Evolutionary conservation across 1,284 basidiomycete genomes (phyloP).

Genomic region (Heterobasidion parviporum): DNA sequence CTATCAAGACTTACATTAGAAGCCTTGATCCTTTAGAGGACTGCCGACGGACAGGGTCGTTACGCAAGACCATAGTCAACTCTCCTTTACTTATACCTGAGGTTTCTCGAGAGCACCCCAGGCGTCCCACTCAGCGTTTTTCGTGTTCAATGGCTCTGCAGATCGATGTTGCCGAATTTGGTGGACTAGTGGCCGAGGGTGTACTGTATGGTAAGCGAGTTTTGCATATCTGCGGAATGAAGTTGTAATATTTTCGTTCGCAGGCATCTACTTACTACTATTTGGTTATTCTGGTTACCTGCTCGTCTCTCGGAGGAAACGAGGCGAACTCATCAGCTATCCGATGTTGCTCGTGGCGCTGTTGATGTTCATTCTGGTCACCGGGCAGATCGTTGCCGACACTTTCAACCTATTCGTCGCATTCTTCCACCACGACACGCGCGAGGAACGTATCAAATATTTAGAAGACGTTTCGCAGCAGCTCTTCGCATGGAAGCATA

Average conservation of each 20-base stretch:
- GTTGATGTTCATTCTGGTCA: constrained; percentile 11
- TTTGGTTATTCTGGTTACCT: constrained; percentile 8
- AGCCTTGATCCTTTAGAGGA: too few species aligned
- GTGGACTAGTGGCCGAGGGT: constrained; percentile 10
- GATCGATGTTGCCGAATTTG: constrained; percentile 13
- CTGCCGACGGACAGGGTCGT: too few species aligned
- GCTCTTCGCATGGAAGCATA: constrained; percentile 10
- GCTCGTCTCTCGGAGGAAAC: constrained; percentile 3
- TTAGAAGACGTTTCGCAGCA: constrained; percentile 9
- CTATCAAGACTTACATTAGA: too few species aligned
- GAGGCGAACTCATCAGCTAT: constrained; percentile 3
- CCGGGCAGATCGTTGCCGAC: constrained; percentile 10
- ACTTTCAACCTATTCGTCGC: constrained; percentile 11
- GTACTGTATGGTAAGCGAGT: constrained; percentile 9
- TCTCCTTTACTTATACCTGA: too few species aligned
- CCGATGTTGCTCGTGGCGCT: constrained; percentile 9
- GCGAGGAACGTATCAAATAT: constrained; percentile 8
- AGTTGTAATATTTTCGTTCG: too few species aligned
- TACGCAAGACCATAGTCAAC: too few species aligned
- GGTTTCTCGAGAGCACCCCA: too few species aligned
- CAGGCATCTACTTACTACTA: constrained; percentile 11
- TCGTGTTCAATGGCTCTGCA: constrained; percentile 1
- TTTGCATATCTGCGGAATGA: too few species aligned
- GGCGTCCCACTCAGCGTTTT: background rate
- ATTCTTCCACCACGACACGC: constrained; percentile 9